A percentile compares a stretch with the other conserved stretches of the same genome.
These are phyloP conservation scores for Globisporangium splendens DNA, from an alignment of 352 stramenopile genomes.

Conservation along the genomic window DNA sequence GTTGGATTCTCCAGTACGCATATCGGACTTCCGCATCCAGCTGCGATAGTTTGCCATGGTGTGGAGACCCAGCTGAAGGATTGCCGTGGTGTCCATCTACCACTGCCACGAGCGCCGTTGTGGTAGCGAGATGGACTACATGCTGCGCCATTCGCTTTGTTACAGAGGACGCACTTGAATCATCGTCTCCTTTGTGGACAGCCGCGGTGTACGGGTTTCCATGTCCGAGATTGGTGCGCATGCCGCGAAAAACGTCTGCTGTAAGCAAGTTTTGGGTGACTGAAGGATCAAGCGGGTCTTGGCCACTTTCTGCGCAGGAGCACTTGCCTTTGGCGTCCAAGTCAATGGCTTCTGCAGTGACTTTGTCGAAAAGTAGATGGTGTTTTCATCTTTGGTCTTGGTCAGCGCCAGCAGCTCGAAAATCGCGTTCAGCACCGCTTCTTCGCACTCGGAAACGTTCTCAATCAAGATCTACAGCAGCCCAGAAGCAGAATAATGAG, in stretches of 20 bases:
- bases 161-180: not conserved
- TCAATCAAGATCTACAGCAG: conserved; percentile 39
- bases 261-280: conserved; percentile 1
- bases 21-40: conserved; percentile 4
- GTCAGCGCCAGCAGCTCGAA: conserved; percentile 37
- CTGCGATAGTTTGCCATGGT: not conserved
- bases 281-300: not conserved
- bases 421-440: conserved; percentile 26
- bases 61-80: not conserved
- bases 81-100: not conserved
- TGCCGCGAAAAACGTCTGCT: not conserved
- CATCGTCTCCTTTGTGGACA: not conserved
- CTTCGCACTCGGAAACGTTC: conserved; percentile 42
- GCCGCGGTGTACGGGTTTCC: not conserved
- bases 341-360: conserved; percentile 24
- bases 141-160: conserved; percentile 5
- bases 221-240: conserved; percentile 5
- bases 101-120: not conserved
- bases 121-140: not conserved
- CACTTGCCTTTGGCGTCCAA: conserved; percentile 46
- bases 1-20: conserved; percentile 21
- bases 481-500: not conserved
- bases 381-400: conserved; percentile 35
- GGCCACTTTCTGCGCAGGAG: conserved; percentile 2
- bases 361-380: conserved; percentile 38